phyloP scores from a whole-genome alignment of 2,329 filamentous ascomycete species.

The Alternaria ventricosa region DNA sequence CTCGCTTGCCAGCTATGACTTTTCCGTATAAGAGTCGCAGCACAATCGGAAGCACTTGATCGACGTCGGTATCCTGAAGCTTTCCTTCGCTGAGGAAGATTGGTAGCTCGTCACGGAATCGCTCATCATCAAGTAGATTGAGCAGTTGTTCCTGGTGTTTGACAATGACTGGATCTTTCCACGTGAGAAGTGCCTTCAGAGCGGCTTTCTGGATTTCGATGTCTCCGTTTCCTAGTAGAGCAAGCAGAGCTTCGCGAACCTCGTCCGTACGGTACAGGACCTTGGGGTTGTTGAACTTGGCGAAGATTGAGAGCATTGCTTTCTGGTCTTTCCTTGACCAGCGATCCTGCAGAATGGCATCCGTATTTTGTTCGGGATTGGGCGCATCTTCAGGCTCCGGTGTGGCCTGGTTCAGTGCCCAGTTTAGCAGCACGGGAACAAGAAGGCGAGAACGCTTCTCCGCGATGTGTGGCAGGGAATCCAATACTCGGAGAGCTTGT shows the following conservation, averaged over 20 bases:
- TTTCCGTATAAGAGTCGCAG: slow-evolving; percentile 88
- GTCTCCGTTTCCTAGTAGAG: slow-evolving; percentile 85
- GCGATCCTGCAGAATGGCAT: slow-evolving; percentile 23
- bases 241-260: slow-evolving; percentile 77
- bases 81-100: slow-evolving; percentile 75
- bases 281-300: slow-evolving; percentile 84
- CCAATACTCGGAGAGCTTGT: slow-evolving; percentile 81
- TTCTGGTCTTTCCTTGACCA: slow-evolving; percentile 86
- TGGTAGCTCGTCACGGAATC: slow-evolving; percentile 93
- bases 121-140: slow-evolving; percentile 85
- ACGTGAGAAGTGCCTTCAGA: slow-evolving; percentile 83
- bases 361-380: slow-evolving; percentile 1
- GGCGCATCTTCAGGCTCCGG: slow-evolving; percentile 3
- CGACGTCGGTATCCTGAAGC: slow-evolving; percentile 75
- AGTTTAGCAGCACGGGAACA: slow-evolving; percentile 84
- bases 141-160: slow-evolving; percentile 85
- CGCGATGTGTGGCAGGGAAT: slow-evolving; percentile 74
- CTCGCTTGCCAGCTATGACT: slow-evolving; percentile 82
- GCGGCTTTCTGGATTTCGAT: slow-evolving; percentile 85
- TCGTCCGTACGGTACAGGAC: slow-evolving; percentile 79
- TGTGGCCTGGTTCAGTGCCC: slow-evolving; percentile 58
- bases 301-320: slow-evolving; percentile 79
- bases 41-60: slow-evolving; percentile 81
- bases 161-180: slow-evolving; percentile 80
- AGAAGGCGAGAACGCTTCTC: slow-evolving; percentile 86